These are phyloP conservation scores for Gossypium rotundifolium DNA, from an alignment of 345 rosid species.

Conservation along the genomic window DNA sequence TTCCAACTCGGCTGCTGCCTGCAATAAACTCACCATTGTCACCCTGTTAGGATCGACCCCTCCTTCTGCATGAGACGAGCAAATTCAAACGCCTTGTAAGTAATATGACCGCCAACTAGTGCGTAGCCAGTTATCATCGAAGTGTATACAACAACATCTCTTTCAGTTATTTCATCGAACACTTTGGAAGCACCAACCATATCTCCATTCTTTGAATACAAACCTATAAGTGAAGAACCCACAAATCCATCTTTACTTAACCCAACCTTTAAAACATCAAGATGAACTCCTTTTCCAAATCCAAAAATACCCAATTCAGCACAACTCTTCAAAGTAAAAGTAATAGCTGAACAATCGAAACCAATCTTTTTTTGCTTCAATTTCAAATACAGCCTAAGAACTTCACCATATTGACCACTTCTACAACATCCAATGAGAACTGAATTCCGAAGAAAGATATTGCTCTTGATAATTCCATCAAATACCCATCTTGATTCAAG, in stretches of 20 bases:
- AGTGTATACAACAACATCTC: conserved; percentile 30
- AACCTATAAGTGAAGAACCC: conserved; percentile 24
- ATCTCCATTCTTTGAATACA: conserved; percentile 18
- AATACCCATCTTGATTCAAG: conserved; percentile 24
- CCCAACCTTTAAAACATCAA: conserved; percentile 26
- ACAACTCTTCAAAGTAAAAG: conserved; percentile 24
- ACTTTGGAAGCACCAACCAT: conserved; percentile 24
- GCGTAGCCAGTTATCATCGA: conserved; percentile 25
- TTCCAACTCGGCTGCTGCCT: conserved; percentile 23
- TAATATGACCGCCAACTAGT: conserved; percentile 8
- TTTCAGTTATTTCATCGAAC: conserved; percentile 27
- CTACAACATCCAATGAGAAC: conserved; percentile 21
- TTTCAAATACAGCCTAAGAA: conserved; percentile 22
- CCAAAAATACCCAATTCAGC: conserved; percentile 15
- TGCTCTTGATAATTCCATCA: conserved; percentile 12
- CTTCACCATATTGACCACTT: conserved; percentile 19
- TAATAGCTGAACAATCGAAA: conserved; percentile 15
- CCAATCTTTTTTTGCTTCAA: conserved; percentile 19
- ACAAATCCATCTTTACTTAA: conserved; percentile 15
- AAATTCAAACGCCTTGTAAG: conserved; percentile 23
- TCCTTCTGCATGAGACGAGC: conserved; percentile 22
- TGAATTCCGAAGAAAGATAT: conserved; percentile 21
- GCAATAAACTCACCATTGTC: conserved; percentile 29
- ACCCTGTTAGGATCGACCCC: conserved; percentile 26
- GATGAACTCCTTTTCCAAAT: conserved; percentile 29